Base-by-base conservation (phyloP, 2,329 filamentous ascomycete genomes). In the Colletotrichum liaoningense region DNA sequence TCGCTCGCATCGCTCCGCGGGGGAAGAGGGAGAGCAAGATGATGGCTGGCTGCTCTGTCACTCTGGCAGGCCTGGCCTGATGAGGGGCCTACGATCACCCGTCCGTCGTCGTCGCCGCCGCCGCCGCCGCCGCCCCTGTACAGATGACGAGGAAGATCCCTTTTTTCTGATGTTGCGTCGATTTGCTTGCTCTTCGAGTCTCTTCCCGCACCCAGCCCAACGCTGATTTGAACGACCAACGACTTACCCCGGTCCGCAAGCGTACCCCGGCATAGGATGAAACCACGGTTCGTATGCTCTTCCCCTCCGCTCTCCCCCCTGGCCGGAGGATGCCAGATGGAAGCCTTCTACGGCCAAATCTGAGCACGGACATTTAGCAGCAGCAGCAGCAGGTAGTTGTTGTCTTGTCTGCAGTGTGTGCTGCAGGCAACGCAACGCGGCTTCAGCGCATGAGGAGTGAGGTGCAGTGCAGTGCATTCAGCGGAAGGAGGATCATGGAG, bases 341-440 rank as follows among this genome's bases (percentile, higher is more conserved):
- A 73, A 70, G 70, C 28, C 70, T 70, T 73, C 62, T 66, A 58
- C 63, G 62, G 67, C 72, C 68, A 72, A 74, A 74, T 74, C 56
- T 63, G 62, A 70, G 73, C 70, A 75, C 73, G 66, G 73, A 75
- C 73, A 68, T 70, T 73, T 68, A 69, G 33, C 58, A 52, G 67
- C 60, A 55, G 67, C 60, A 55, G 65, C 46, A 35, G 63, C 49
- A 46, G 35, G 35, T 14, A 33, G 19, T n/a, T 24, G 46, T 8
- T 33, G 57, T 9, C 42, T 38, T 26, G 30, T 22, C 8, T 14
- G 33, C 28, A 30, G 24, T 38, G 26, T 54, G 55, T 59, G 38
- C 65, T 59, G 65, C 56, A 60, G 54, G 63, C 63, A 67, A 28
- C 35, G n/a, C 49, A 56, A 33, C n/a, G 22, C 63, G 56, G 28